These are phyloP conservation scores for Tulasnella sp. DNA, from an alignment of 768 basidiomycete genomes.

Conservation along the genomic window DNA sequence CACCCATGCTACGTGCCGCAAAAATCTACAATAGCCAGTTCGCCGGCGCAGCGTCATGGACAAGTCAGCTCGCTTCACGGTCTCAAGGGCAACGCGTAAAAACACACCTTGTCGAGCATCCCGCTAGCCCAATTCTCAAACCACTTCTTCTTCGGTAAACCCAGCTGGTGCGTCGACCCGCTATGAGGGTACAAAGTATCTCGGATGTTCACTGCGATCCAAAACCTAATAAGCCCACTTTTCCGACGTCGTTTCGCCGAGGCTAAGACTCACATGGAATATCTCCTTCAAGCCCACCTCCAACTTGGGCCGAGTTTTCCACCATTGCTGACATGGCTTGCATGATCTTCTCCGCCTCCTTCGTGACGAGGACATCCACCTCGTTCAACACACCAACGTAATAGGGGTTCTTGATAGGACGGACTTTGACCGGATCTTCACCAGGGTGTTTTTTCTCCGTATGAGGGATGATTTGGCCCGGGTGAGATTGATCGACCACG, in stretches of 20 bases:
- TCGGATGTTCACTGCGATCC: not conserved
- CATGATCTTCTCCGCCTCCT: constrained; percentile 18
- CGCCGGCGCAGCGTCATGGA: not conserved
- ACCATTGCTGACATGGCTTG: constrained; percentile 16
- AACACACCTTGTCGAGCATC: constrained; percentile 19
- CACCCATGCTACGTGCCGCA: constrained; percentile 16
- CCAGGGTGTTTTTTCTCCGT: not conserved
- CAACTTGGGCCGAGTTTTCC: constrained; percentile 6
- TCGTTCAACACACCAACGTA: not conserved
- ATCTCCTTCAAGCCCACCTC: not conserved
- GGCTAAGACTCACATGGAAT: not conserved
- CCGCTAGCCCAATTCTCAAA: not conserved
- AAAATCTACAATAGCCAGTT: not conserved
- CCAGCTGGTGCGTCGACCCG: not conserved
- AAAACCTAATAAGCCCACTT: not conserved
- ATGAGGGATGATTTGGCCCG: not conserved
- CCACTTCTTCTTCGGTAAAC: constrained; percentile 13
- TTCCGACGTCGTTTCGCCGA: not conserved
- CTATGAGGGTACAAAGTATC: constrained; percentile 17
- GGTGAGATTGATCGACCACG: not conserved
- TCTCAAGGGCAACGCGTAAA: not conserved
- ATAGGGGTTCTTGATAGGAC: not conserved
- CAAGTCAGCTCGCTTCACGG: not conserved
- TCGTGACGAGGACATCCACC: not conserved
- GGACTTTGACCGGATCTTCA: not conserved